Conservation (phyloP, 768 basidiomycete species). For the Phaeotremella fagi region DNA sequence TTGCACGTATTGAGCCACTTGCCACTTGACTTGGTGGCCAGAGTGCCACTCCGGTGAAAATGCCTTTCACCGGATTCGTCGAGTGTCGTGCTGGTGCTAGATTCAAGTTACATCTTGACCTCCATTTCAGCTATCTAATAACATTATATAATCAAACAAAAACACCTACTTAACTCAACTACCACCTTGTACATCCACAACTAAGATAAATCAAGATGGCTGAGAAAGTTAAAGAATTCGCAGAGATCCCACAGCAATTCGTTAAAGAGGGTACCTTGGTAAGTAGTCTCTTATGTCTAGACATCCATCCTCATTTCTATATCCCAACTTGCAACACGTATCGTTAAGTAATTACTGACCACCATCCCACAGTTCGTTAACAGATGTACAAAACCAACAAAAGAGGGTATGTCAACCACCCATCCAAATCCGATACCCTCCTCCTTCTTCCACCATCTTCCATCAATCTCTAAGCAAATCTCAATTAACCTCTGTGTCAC, state of each 20-base stretch:
- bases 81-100: too few relatives aligned
- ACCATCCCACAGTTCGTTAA: slow-evolving; percentile 69
- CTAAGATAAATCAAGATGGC: slow-evolving; percentile 74
- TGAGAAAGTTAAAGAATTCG: slow-evolving; percentile 82
- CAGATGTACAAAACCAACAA: slow-evolving; percentile 95
- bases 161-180: too few relatives aligned
- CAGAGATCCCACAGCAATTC: slow-evolving; percentile 88
- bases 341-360: neutral
- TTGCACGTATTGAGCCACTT: too few relatives aligned
- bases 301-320: neutral
- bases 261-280: slow-evolving; percentile 90
- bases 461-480: slow-evolving; percentile 1
- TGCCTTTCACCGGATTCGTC: too few relatives aligned
- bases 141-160: too few relatives aligned
- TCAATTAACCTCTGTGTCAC: too few relatives aligned
- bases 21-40: too few relatives aligned
- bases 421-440: too few relatives aligned
- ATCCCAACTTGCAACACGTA: neutral
- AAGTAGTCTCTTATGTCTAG: slow-evolving; percentile 29
- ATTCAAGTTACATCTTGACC: too few relatives aligned
- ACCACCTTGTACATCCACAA: too few relatives aligned
- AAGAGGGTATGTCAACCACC: slow-evolving; percentile 63
- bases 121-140: too few relatives aligned
- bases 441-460: neutral
- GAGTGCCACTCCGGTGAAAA: too few relatives aligned